A percentile compares a stretch with the other conserved stretches of the same genome.
Evolutionary conservation across 73 alveolate genomes (phyloP).

Genomic region (Paramecium octaurelia): DNA sequence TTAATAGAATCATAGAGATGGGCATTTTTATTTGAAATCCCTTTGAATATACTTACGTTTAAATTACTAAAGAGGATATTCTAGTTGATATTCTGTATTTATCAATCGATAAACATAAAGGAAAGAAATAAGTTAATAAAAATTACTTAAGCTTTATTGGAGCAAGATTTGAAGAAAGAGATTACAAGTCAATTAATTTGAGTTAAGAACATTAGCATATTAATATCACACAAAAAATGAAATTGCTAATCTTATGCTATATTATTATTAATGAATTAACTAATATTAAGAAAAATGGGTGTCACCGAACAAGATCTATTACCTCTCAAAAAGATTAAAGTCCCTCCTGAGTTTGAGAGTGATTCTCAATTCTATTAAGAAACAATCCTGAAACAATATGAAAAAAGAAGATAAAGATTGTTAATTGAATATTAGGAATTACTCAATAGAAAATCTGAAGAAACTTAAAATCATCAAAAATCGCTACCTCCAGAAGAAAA

Average conservation of each 20-base stretch:
- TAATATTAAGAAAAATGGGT: not conserved
- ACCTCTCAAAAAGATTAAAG: not conserved
- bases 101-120: too few species aligned
- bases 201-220: not conserved
- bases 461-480: not conserved
- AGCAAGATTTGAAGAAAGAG: not conserved
- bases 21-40: too few species aligned
- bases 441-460: not conserved
- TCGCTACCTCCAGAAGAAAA: slow-evolving; percentile 3
- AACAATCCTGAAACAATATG: not conserved
- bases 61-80: too few species aligned
- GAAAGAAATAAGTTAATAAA: too few species aligned
- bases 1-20: too few species aligned
- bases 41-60: too few species aligned
- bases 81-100: too few species aligned
- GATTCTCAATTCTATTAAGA: not conserved
- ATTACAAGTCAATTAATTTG: not conserved
- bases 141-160: too few species aligned
- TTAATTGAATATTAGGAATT: not conserved
- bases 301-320: not conserved
- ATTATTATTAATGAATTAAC: slow-evolving; percentile 3
- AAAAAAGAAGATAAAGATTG: not conserved
- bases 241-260: not conserved
- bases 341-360: not conserved
- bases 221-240: too few species aligned